Base-by-base conservation (phyloP, 306 rosid species). In the Amphicarpaea edgeworthii region DNA sequence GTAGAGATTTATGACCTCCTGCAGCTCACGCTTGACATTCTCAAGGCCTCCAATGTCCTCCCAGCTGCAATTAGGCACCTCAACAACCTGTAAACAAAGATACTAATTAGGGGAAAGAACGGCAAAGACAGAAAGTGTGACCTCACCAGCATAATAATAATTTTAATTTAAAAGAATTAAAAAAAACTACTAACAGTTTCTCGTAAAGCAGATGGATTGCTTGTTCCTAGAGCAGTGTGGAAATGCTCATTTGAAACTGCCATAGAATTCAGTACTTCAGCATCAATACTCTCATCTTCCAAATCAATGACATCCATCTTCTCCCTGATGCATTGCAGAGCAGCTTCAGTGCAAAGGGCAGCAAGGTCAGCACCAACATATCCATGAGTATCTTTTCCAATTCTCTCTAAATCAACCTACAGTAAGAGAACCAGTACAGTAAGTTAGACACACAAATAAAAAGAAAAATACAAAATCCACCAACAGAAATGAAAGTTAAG, bases 131-230 rank as follows among this genome's bases (percentile, higher is more conserved):
- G 38, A 34, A 34, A 34, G 38, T n/a, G n/a, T n/a, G n/a, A n/a
- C 38, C 38, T 34, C 38, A 34, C 38, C 38, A 5, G 0, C 38
- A 4, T 2, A 34, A 34, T 34, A 34, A 34, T 5, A 34, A 4
- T 34, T 6, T 34, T 4, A 34, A 34, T 34, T 34, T 34, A 5
- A 6, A 34, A 1, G 38, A 34, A 34, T 34, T 34, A 28, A 34
- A 34, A 34, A 34, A 4, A 34, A 34, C 38, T 5, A 34, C 38
- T 34, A 34, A 34, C 38, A 6, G 93, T 88, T 88, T 88, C 93
- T 34, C 87, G 88, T 21, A 86, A 70, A 19, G 93, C 90, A 1
- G 93, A 88, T 19, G 93, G 93, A 26, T 88, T 88, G 88, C 93
- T 88, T 26, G 81, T 88, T 61, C 90, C 93, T 3, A 86, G 81